Conservation (phyloP, 805 yeast species). For the Ogataea kodamae region DNA sequence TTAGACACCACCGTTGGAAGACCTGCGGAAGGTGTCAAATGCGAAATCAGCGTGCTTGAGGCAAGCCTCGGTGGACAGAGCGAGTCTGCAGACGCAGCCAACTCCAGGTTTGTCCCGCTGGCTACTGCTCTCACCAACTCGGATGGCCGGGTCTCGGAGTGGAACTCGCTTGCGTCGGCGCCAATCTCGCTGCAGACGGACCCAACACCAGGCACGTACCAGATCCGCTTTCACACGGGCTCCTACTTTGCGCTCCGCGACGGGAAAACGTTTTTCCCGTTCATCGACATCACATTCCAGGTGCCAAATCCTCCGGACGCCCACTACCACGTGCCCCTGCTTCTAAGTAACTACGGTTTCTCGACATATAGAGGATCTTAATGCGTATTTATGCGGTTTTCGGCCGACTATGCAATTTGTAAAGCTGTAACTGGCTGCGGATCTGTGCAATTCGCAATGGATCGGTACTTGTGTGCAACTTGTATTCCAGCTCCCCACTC, state of each 20-base stretch:
- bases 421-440: conserved; percentile 61
- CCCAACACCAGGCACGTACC: conserved; percentile 63
- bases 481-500: too few species aligned
- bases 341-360: conserved; percentile 81
- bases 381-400: conserved; percentile 67
- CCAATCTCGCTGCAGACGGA: conserved; percentile 36
- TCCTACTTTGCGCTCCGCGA: conserved; percentile 48
- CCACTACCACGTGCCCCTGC: conserved; percentile 87
- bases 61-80: not conserved
- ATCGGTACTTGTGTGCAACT: too few species aligned
- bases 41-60: conserved; percentile 50
- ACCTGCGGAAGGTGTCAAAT: conserved; percentile 77
- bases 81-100: conserved; percentile 1
- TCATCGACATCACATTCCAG: conserved; percentile 73
- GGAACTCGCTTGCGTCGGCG: conserved; percentile 42
- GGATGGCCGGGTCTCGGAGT: conserved; percentile 76
- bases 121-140: conserved; percentile 68
- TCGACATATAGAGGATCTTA: conserved; percentile 81
- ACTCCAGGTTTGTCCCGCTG: conserved; percentile 46
- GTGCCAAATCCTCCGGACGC: conserved; percentile 64
- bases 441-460: conserved; percentile 51
- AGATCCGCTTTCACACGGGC: conserved; percentile 73
- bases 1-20: conserved; percentile 79
- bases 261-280: conserved; percentile 72
- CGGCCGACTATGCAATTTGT: conserved; percentile 59